A percentile compares a stretch with the other conserved stretches of the same genome.
phyloP scores from a whole-genome alignment of 495 filamentous ascomycete genomes.

The Cryomyces minteri region DNA sequence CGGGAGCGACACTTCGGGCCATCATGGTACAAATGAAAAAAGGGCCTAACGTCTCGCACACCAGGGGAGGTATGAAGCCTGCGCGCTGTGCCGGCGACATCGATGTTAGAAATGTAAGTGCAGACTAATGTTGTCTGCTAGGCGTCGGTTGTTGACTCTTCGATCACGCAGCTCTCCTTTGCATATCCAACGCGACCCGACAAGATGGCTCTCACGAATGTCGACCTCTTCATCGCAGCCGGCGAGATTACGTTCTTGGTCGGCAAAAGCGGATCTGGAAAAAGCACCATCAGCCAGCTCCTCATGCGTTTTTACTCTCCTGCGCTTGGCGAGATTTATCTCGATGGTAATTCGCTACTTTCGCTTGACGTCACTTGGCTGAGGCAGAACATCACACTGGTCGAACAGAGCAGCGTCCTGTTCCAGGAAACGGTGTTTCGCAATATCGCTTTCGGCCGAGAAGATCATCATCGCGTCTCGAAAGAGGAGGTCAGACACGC shows the following conservation, averaged over 20 bases:
- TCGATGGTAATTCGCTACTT: conserved; percentile 49
- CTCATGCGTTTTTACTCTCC: conserved; percentile 61
- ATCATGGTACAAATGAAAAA: conserved; percentile 22
- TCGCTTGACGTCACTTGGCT: conserved; percentile 53
- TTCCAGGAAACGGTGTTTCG: conserved; percentile 68
- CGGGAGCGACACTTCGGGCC: conserved; percentile 38
- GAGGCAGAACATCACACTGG: conserved; percentile 56
- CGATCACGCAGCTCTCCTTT: conserved; percentile 48
- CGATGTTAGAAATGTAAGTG: conserved; percentile 45
- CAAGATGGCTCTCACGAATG: conserved; percentile 37
- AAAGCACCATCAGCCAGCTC: conserved; percentile 74
- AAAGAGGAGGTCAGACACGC: conserved; percentile 37
- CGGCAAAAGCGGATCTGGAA: conserved; percentile 79
- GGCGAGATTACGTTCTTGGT: conserved; percentile 67
- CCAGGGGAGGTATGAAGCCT: conserved; percentile 15
- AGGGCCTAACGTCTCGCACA: conserved; percentile 12
- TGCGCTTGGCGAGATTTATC: conserved; percentile 39
- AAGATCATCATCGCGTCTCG: conserved; percentile 27
- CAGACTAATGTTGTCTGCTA: neutral
- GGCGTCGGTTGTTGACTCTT: neutral
- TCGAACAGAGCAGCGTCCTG: conserved; percentile 67
- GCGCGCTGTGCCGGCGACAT: conserved; percentile 43
- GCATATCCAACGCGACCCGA: conserved; percentile 60
- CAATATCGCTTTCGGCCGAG: conserved; percentile 65
- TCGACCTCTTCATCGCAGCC: conserved; percentile 48